Evolutionary conservation across 2,329 filamentous ascomycete genomes (phyloP), one percentile per base, ranked within the genome.

Genomic region (Allantophomopsis cytisporea): DNA sequence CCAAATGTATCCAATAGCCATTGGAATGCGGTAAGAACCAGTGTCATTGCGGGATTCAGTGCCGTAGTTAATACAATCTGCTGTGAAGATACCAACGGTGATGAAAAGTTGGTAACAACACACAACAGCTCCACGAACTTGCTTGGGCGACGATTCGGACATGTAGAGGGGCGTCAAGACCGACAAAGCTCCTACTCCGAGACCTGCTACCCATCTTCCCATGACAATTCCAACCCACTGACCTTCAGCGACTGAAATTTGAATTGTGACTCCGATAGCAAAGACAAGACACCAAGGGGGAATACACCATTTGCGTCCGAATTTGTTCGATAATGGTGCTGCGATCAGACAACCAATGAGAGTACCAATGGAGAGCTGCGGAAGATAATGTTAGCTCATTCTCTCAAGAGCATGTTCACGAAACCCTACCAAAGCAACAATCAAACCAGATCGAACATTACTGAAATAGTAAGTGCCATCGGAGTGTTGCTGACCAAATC

Each of bases 291-390:
- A 80, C 53, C 50, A 55, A n/a, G 43, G 39, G 7, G 52, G 50
- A 47, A 83, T 81, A 28, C 72, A 72, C 21, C 69, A 56, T 35
- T 71, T 71, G 7, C 79, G 73, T 17, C 79, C 79, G 37, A 80
- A 64, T 6, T 59, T 59, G 45, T 83, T 77, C 18, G 78, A 72
- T 18, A 83, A 59, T n/a, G 74, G 76, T 65, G 83, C 83, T 41
- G 80, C 83, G 45, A 84, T 75, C 48, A 89, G 55, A 38, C 73
- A 79, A 55, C 83, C 84, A 43, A 87, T 80, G 66, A 89, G 86
- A 47, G 83, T 88, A 61, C 82, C 82, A 54, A 55, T 75, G 23
- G 83, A 89, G 37, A 89, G 71, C 46, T 69, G 70, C 47, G 47
- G 16, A 52, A 45, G 2, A 48, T 31, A 10, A 17, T 13, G 12